phyloP scores from a whole-genome alignment of 78 protist genomes.

The Cavenderia fasciculata region DNA sequence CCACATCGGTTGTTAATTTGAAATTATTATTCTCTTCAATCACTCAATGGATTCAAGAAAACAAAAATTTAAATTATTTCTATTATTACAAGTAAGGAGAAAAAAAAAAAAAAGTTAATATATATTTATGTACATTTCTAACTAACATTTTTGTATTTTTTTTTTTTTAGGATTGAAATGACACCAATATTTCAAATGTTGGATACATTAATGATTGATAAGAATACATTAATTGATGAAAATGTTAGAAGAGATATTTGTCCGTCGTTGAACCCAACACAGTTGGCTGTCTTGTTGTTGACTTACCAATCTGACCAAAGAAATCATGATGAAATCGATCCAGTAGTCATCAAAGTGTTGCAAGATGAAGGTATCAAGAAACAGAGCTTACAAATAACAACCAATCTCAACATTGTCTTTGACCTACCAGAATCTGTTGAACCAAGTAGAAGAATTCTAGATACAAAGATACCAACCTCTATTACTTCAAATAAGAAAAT shows the following conservation, averaged over 20 bases:
- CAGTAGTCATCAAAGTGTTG: slow-evolving; percentile 24
- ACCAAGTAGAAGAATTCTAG: slow-evolving; percentile 36
- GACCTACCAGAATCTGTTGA: slow-evolving; percentile 51
- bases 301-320: neutral
- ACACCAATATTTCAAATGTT: slow-evolving; percentile 12
- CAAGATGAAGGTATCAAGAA: slow-evolving; percentile 73
- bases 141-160: neutral
- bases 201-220: slow-evolving; percentile 57
- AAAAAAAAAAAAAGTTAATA: neutral
- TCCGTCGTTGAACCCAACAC: slow-evolving; percentile 41
- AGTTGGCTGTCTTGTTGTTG: slow-evolving; percentile 35
- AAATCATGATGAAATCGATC: slow-evolving; percentile 77
- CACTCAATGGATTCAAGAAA: slow-evolving; percentile 66
- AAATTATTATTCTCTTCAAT: slow-evolving; percentile 41
- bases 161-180: slow-evolving; percentile 58
- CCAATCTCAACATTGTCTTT: slow-evolving; percentile 17
- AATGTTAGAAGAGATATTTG: slow-evolving; percentile 45
- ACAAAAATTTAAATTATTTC: slow-evolving; percentile 48
- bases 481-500: slow-evolving; percentile 10
- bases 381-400: slow-evolving; percentile 30
- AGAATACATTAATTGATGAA: slow-evolving; percentile 35
- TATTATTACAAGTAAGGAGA: slow-evolving; percentile 48
- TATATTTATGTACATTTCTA: neutral
- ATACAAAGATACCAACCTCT: slow-evolving; percentile 14
- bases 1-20: slow-evolving; percentile 22